phyloP scores from a whole-genome alignment of 352 stramenopile genomes.

The Pythium brassicae region DNA sequence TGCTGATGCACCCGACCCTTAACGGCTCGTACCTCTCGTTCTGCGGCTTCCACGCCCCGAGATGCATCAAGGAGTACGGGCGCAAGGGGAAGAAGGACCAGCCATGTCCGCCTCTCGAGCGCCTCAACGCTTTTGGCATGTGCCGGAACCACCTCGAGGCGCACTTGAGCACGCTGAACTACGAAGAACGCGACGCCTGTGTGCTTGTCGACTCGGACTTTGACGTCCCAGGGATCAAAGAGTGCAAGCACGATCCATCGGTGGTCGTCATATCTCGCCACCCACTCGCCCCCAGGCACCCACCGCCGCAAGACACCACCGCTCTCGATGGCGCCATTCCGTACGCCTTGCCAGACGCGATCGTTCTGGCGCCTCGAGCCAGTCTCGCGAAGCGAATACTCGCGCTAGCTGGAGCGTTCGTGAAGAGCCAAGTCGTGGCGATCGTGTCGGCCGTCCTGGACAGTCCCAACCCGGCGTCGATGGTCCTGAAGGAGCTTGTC shows the following conservation, averaged over 20 bases:
- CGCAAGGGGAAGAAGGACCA: conserved; percentile 21
- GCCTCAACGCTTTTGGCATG: conserved; percentile 56
- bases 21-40: conserved; percentile 48
- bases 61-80: conserved; percentile 64
- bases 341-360: background rate
- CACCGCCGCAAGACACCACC: conserved; percentile 14
- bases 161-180: conserved; percentile 44
- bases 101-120: conserved; percentile 41
- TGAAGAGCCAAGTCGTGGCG: background rate
- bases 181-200: conserved; percentile 37
- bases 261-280: conserved; percentile 22
- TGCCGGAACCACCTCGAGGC: conserved; percentile 71
- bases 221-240: conserved; percentile 52
- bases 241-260: conserved; percentile 38
- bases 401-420: background rate
- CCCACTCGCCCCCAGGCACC: conserved; percentile 46
- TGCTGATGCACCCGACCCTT: conserved; percentile 57
- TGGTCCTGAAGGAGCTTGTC: conserved; percentile 39
- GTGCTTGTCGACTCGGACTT: conserved; percentile 56
- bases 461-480: conserved; percentile 37
- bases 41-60: conserved; percentile 55
- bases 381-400: background rate
- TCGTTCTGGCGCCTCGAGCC: background rate
- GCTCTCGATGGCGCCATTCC: background rate
- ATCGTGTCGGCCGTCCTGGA: conserved; percentile 14